Conservation (phyloP, 2,329 filamentous ascomycete genomes). For the Grosmannia huntii region DNA sequence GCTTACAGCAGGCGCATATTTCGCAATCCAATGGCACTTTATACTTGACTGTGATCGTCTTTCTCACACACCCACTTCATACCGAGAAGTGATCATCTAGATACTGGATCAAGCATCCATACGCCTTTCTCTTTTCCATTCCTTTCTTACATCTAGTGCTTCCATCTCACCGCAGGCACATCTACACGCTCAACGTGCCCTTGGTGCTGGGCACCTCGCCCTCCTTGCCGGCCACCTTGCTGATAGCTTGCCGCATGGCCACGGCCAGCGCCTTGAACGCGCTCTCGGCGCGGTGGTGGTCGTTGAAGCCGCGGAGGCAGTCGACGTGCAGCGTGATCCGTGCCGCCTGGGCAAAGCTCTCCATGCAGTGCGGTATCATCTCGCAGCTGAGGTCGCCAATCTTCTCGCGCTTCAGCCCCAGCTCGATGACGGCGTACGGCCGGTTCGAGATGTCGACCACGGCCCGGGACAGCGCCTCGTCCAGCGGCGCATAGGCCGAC, state of each 20-base stretch:
- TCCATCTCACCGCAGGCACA: not conserved
- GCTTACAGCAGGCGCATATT: not conserved
- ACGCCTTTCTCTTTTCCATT: not conserved
- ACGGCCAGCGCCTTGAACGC: conserved; percentile 95
- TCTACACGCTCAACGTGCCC: conserved; percentile 58
- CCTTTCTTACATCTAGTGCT: not conserved
- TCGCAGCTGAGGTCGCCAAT: conserved; percentile 87
- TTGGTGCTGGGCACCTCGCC: conserved; percentile 95
- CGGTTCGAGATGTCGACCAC: conserved; percentile 93
- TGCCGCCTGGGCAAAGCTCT: conserved; percentile 85
- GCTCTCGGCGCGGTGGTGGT: conserved; percentile 91
- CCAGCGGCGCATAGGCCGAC: conserved; percentile 81
- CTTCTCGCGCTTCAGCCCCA: conserved; percentile 81
- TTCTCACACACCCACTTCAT: too few species aligned
- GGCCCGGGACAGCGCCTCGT: conserved; percentile 86
- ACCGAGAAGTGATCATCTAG: too few species aligned
- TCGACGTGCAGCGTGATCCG: conserved; percentile 92
- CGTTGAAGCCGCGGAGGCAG: conserved; percentile 79
- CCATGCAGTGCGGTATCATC: conserved; percentile 93
- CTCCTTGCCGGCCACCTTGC: conserved; percentile 63
- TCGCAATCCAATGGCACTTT: not conserved
- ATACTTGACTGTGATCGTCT: not conserved
- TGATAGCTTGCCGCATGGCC: conserved; percentile 66
- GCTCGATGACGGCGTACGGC: conserved; percentile 69
- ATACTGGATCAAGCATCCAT: too few species aligned